A percentile compares a stretch with the other conserved stretches of the same genome.
These are phyloP conservation scores for Lipomyces yamanashiensis DNA, from an alignment of 805 yeast genomes.

Conservation along the genomic window DNA sequence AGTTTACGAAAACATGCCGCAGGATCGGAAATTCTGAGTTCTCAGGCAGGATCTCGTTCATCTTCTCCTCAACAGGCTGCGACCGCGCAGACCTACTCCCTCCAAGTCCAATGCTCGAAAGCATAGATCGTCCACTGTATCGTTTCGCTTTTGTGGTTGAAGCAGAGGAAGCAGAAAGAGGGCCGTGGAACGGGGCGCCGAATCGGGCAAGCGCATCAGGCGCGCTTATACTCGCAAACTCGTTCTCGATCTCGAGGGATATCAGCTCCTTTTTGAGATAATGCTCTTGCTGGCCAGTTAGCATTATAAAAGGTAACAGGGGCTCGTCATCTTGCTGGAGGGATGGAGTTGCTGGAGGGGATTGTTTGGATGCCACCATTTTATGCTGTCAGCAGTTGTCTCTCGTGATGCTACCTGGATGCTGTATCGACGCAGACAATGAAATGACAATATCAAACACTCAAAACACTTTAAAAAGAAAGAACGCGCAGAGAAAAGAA, in stretches of 20 bases:
- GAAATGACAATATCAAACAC: no score
- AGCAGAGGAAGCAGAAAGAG: background rate
- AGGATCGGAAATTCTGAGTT: conserved; percentile 65
- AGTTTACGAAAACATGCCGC: conserved; percentile 65
- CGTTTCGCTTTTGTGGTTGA: background rate
- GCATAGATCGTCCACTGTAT: background rate
- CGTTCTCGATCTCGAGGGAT: conserved; percentile 62
- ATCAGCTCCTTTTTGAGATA: conserved; percentile 83
- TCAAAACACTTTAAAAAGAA: no score
- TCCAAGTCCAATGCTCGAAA: conserved; percentile 6
- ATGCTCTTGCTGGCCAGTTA: conserved; percentile 77
- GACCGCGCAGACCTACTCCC: background rate
- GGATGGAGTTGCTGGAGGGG: background rate
- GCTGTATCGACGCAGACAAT: no score
- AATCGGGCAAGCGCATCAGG: conserved; percentile 67
- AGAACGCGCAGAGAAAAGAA: background rate
- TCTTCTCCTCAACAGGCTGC: background rate
- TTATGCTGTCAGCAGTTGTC: background rate
- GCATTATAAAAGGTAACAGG: background rate
- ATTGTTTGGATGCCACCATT: background rate
- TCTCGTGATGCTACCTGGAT: no score
- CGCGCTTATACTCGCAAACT: conserved; percentile 62
- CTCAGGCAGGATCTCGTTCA: conserved; percentile 36
- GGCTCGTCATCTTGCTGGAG: background rate
- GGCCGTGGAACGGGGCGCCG: conserved; percentile 73